Percentiles rank a stretch among this genome's conserved stretches.
phyloP scores from a whole-genome alignment of 2,329 filamentous ascomycete genomes.

The Verticillium nubilum region DNA sequence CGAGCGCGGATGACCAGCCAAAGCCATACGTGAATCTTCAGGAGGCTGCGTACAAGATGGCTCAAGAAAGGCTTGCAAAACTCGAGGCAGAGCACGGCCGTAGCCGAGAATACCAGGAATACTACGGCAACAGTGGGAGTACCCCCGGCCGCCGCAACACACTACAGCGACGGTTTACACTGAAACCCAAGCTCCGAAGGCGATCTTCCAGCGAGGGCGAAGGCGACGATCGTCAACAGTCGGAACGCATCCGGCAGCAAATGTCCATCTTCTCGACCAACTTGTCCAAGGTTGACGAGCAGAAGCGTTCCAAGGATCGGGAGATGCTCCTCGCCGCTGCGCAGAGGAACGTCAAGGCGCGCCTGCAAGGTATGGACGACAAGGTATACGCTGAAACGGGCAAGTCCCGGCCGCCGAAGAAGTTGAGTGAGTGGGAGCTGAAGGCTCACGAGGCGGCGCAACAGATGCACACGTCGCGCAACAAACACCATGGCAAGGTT shows the following conservation, averaged over 20 bases:
- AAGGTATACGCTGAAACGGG: slow-evolving; percentile 73
- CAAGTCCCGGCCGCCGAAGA: slow-evolving; percentile 56
- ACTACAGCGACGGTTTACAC: slow-evolving; percentile 32
- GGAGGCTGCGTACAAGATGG: slow-evolving; percentile 80
- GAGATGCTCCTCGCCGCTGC: slow-evolving; percentile 71
- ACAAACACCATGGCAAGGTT: slow-evolving; percentile 44
- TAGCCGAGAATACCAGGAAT: slow-evolving; percentile 62
- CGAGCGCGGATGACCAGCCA: slow-evolving; percentile 34
- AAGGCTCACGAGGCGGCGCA: slow-evolving; percentile 68
- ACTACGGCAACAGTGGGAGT: slow-evolving; percentile 59
- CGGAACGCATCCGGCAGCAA: slow-evolving; percentile 67
- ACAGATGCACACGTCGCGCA: slow-evolving; percentile 47
- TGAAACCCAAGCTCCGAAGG: slow-evolving; percentile 51
- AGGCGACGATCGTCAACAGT: slow-evolving; percentile 61
- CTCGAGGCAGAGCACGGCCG: slow-evolving; percentile 66
- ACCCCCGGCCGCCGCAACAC: slow-evolving; percentile 23
- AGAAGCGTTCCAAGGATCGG: slow-evolving; percentile 71
- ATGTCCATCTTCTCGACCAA: slow-evolving; percentile 73
- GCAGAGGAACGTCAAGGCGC: slow-evolving; percentile 77
- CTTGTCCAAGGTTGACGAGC: slow-evolving; percentile 62
- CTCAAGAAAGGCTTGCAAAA: slow-evolving; percentile 75
- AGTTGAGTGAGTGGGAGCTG: slow-evolving; percentile 71
- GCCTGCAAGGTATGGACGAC: slow-evolving; percentile 76
- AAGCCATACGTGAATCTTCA: slow-evolving; percentile 63
- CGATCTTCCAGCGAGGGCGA: slow-evolving; percentile 62